Base-by-base conservation (phyloP, 1,284 basidiomycete species). In the Veloporphyrellus conicus region DNA sequence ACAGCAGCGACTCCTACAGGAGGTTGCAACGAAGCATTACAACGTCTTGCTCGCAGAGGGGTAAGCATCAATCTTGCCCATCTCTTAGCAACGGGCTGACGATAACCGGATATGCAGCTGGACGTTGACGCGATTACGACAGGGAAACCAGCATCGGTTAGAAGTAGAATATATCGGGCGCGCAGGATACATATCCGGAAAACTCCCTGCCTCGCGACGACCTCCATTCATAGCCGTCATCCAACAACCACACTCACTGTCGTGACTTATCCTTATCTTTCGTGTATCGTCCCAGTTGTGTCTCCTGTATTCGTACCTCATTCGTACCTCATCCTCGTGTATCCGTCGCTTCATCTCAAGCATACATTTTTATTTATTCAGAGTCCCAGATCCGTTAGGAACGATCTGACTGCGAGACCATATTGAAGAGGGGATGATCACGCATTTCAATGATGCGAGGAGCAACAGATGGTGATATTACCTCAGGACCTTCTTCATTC, bases 191-290 rank as follows among this genome's bases (percentile, higher is more conserved):
- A 71, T 74, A 20, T 59, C 67, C 3, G 77, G 74, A 16, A 74
- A 79, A 55, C 53, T 70, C 9, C 69, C 74, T 23, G 57, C 66
- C 41, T 62, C 64, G 36, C 73, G 71, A 28, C 69, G 69, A 36
- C 84, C 85, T 32, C 86, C 86, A 1, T 88, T 83, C 66, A 74
- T 86, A 55, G 81, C 73, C 35, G 71, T 87, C 47, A 68, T 87
- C 37, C 61, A 71, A 50, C 61, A 57, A 50, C 54, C 66, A 45
- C 68, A 59, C 54, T 47, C 50, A 22, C 45, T 55, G 46, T 48
- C 49, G 50, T 68, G 65, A 68, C 50, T 65, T 55, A 54, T 66
- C 15, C 50, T 65, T 55, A 54, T 66, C 15, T 14, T 52, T 53
- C 51, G 50, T 68, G 64, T 64, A 64, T 66, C 33, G 35, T 52